Conservation (phyloP, 495 filamentous ascomycete genomes). For the Parmelia sp. region DNA sequence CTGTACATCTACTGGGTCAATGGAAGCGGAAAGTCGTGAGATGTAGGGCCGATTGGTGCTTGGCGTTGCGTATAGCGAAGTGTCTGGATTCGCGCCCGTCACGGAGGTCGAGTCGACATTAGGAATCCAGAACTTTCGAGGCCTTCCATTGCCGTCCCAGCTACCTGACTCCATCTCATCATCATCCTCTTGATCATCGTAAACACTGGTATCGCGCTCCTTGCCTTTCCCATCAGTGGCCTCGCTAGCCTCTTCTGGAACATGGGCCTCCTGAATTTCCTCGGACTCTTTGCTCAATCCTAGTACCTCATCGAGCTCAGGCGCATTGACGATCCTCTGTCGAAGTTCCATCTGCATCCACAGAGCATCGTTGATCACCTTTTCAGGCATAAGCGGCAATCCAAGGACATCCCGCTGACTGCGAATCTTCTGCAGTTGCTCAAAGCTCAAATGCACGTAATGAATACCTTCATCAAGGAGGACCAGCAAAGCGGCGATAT, state of each 20-base stretch:
- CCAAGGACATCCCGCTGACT: constrained; percentile 47
- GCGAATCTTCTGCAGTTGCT: constrained; percentile 51
- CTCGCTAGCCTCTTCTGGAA: constrained; percentile 18
- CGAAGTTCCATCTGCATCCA: constrained; percentile 52
- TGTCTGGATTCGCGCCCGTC: constrained; percentile 47
- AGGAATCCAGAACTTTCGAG: constrained; percentile 53
- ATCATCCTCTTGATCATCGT: constrained; percentile 26
- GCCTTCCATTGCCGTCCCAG: constrained; percentile 47
- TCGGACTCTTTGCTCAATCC: constrained; percentile 35
- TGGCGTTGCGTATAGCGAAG: constrained; percentile 32
- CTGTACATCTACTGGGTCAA: constrained; percentile 44
- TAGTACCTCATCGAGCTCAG: constrained; percentile 45
- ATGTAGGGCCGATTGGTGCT: constrained; percentile 27
- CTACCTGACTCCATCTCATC: constrained; percentile 39
- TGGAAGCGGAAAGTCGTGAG: constrained; percentile 37
- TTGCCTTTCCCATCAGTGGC: constrained; percentile 38
- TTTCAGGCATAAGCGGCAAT: constrained; percentile 46
- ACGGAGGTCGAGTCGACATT: constrained; percentile 52
- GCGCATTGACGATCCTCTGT: constrained; percentile 49
- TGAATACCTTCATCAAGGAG: constrained; percentile 55
- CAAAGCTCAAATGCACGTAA: constrained; percentile 55
- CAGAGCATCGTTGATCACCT: constrained; percentile 48
- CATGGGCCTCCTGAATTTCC: constrained; percentile 13
- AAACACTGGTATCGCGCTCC: constrained; percentile 25
- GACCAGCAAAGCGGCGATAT: constrained; percentile 51